Base-by-base conservation (phyloP, 140 eudicot genomes). In the Ambrosia hybrid region DNA sequence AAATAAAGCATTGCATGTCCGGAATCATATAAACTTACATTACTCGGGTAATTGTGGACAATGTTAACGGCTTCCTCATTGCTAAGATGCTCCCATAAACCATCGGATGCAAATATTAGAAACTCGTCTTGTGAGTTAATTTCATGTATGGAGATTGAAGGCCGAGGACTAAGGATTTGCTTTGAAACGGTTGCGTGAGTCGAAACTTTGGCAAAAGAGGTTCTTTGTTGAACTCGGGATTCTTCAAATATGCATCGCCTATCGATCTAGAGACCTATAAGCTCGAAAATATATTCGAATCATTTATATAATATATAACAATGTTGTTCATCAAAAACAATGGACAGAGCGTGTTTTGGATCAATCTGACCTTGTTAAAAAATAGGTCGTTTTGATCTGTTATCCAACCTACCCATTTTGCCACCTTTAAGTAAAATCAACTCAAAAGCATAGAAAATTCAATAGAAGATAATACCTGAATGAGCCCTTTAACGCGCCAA, bases 401-500 rank as follows among this genome's bases (percentile, higher is more conserved):
- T 49, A 12, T 12, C 55, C 55, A 49, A 2, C 55, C 55, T 13
- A 12, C 55, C 68, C 33, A 7, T 14, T 37, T 63, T 38, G 51
- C 34, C 26, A 63, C 69, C 52, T 39, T 21, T 64, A 64, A 3
- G 9, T 15, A 37, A 33, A 36, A 7, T 14, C 17, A 61, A 45
- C 9, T 59, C 10, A 48, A 56, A 43, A 21, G 46, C 46, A 45
- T 58, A 0, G 3, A 21, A 43, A 4, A 21, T 38, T 5, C 9
- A 71, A 12, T 6, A 14, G 3, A 15, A 26, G 33, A 49, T 80
- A 92, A 49, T 80, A 92, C 98, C 97, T 94, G 99, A 66, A 94
- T 94, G 57, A 94, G 78, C 36, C 97, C 99, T 84, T 94, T 94
- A 62, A 94, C 99, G n/a, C 97, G 99, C 99, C 99, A 94, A 79